phyloP scores from a whole-genome alignment of 2,329 filamentous ascomycete species.

The Clarireedia hainanense region DNA sequence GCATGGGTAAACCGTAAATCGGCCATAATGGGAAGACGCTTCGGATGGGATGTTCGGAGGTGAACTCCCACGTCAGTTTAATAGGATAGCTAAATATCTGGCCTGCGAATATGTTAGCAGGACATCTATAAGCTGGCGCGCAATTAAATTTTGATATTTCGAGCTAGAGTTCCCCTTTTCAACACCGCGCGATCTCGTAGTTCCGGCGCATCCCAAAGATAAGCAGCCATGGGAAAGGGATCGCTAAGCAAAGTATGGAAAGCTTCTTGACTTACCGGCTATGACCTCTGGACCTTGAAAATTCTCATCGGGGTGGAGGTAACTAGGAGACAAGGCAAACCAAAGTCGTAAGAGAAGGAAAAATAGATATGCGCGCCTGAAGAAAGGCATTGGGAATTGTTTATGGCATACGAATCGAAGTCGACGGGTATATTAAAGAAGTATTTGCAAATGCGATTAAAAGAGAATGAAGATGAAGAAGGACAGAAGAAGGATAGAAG shows the following conservation, averaged over 20 bases:
- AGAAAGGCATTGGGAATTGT: conserved; percentile 2
- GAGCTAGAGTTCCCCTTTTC: not conserved
- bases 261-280: conserved; percentile 59
- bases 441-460: not conserved
- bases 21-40: conserved; percentile 97
- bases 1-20: conserved; percentile 89
- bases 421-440: conserved; percentile 1
- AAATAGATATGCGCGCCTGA: conserved; percentile 70
- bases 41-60: conserved; percentile 76
- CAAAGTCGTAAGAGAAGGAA: conserved; percentile 83
- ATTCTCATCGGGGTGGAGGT: conserved; percentile 97
- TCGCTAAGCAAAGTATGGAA: not conserved
- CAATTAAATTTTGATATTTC: not conserved
- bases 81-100: conserved; percentile 90
- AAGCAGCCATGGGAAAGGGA: not conserved
- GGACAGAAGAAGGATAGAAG: not conserved
- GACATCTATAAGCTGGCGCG: not conserved
- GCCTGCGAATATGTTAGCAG: conserved; percentile 43
- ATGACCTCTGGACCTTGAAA: conserved; percentile 98
- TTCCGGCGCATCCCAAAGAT: not conserved
- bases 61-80: conserved; percentile 93
- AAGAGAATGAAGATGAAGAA: not conserved
- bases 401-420: conserved; percentile 16
- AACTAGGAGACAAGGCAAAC: conserved; percentile 90
- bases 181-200: not conserved